Evolutionary conservation across 495 filamentous ascomycete genomes (phyloP).

Genomic region (Penicillium angulare): DNA sequence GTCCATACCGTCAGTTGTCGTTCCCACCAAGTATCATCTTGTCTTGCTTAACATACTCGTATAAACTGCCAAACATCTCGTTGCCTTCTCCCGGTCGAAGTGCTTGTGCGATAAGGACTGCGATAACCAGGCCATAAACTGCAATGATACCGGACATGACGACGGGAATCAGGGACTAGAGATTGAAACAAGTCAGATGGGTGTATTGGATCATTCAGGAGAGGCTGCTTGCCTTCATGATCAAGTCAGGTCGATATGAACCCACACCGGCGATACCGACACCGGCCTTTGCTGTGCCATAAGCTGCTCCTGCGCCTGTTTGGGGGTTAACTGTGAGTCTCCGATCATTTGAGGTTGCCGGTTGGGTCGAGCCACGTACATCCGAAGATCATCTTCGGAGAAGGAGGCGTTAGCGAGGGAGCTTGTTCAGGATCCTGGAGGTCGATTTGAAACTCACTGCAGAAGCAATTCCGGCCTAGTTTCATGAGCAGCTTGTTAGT

Average conservation of each 20-base stretch:
- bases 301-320: slow-evolving; percentile 86
- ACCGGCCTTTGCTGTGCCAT: slow-evolving; percentile 95
- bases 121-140: slow-evolving; percentile 94
- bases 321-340: slow-evolving; percentile 19
- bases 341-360: slow-evolving; percentile 1
- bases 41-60: slow-evolving; percentile 57
- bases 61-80: slow-evolving; percentile 58
- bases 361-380: slow-evolving; percentile 55
- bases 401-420: slow-evolving; percentile 13
- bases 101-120: slow-evolving; percentile 88
- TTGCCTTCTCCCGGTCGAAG: slow-evolving; percentile 65
- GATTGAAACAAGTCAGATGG: slow-evolving; percentile 14
- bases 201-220: not conserved
- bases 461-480: slow-evolving; percentile 79
- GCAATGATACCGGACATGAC: slow-evolving; percentile 99
- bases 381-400: slow-evolving; percentile 76
- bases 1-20: slow-evolving; percentile 15
- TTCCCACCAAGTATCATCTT: not conserved
- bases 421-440: not conserved
- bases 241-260: slow-evolving; percentile 87
- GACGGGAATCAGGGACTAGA: slow-evolving; percentile 85
- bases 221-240: slow-evolving; percentile 79
- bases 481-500: slow-evolving; percentile 26
- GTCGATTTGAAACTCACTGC: slow-evolving; percentile 69
- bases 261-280: slow-evolving; percentile 96